Base-by-base conservation (phyloP, 805 yeast genomes). In the Saccharomycopsis selenospora region DNA sequence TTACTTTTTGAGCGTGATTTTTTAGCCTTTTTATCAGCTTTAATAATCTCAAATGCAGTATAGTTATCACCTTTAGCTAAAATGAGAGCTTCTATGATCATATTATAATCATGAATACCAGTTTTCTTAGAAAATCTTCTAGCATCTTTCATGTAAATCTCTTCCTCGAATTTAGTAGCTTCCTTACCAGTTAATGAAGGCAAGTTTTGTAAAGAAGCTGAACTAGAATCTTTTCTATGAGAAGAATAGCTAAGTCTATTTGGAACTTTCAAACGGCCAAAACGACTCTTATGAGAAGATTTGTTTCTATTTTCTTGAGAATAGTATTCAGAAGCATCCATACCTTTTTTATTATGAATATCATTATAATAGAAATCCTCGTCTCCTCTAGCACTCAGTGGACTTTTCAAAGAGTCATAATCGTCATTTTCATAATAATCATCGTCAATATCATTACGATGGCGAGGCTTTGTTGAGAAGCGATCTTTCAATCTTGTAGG, bases 71-170 rank as follows among this genome's bases (percentile, higher is more conserved):
- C 95, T 44, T 68, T 67, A 14, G 82, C 66, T 30, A 76, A 62
- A 7, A 69, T 66, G 53, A 85, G 68, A 24, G 89, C 85, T 57
- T 85, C 93, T 46, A 78, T 67, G 50, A 75, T 73, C 27, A 73
- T 66, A 55, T 81, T 84, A 38, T 70, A 68, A 60, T 82, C 76
- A 18, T 62, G 63, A 56, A 67, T 82, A 0, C 91, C 95, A 63
- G 73, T 71, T 18, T 72, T 70, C 56, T 70, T 72, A 46, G 66
- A 63, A 54, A 79, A 62, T 46, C 66, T 64, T 43, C 71, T 67
- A 13, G 78, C 75, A 51, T 72, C 76, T 42, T 68, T 68, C 36
- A 70, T 67, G 58, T 73, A 82, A 55, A 74, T 76, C 28, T 70
- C 62, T 41, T 73, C 66, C 52, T 81, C 85, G 53, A 69, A 71